phyloP scores from a whole-genome alignment of 257 asterid species.

The Ballota nigra region DNA sequence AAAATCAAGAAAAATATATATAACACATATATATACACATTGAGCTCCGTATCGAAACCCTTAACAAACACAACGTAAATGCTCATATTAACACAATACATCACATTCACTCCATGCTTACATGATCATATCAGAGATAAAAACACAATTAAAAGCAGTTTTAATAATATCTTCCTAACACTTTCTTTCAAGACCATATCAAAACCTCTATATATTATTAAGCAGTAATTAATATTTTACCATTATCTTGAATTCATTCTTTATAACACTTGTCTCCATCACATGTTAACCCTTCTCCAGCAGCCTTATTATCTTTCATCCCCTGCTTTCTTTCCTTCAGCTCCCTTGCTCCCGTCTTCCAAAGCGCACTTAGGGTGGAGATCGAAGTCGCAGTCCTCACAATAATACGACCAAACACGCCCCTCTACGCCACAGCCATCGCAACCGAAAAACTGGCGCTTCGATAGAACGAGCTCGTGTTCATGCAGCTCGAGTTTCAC shows the following conservation, averaged over 20 bases:
- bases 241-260: constrained; percentile 9
- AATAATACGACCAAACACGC: constrained; percentile 56
- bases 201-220: background rate
- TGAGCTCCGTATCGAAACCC: no score
- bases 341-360: background rate
- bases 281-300: constrained; percentile 46
- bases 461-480: constrained; percentile 62
- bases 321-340: background rate
- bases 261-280: constrained; percentile 47
- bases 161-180: no score
- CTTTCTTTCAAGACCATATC: background rate
- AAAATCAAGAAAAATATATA: no score
- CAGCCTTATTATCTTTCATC: constrained; percentile 23
- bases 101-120: no score
- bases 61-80: no score
- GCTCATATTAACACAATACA: no score
- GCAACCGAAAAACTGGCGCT: constrained; percentile 42
- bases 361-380: constrained; percentile 67
- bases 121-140: no score
- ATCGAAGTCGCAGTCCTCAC: constrained; percentile 64
- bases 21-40: no score
- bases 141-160: background rate
- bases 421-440: constrained; percentile 66
- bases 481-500: constrained; percentile 39
- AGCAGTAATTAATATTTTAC: background rate